Evolutionary conservation across 2,329 filamentous ascomycete species (phyloP).

Genomic region (Didymellaceae sp.): DNA sequence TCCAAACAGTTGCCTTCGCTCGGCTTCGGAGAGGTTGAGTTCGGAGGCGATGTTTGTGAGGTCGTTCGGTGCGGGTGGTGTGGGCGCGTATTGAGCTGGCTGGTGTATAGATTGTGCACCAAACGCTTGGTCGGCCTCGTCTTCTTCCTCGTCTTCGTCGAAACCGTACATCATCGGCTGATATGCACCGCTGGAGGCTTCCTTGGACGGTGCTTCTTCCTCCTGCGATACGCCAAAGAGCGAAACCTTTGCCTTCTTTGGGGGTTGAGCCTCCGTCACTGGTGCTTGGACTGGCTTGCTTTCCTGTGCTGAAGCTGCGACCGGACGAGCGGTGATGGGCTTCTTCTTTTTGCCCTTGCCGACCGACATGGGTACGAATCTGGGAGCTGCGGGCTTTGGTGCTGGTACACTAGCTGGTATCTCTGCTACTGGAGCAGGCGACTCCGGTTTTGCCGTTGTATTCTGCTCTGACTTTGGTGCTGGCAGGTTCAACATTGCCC

Average conservation of each 20-base stretch:
- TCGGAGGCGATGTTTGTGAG: conserved; percentile 76
- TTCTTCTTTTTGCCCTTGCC: conserved; percentile 68
- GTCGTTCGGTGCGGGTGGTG: conserved; percentile 54
- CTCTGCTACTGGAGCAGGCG: conserved; percentile 40
- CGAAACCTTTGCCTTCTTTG: conserved; percentile 66
- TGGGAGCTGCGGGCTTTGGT: conserved; percentile 76
- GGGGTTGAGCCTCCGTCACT: conserved; percentile 29
- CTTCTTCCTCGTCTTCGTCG: conserved; percentile 26
- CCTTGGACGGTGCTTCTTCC: conserved; percentile 38
- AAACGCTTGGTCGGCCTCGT: conserved; percentile 17
- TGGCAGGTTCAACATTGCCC: conserved; percentile 45
- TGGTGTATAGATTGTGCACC: conserved; percentile 11
- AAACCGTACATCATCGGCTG: conserved; percentile 48
- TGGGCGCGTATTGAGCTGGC: conserved; percentile 14
- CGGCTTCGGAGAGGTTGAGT: conserved; percentile 77
- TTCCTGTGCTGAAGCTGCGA: conserved; percentile 1
- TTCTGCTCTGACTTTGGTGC: conserved; percentile 33
- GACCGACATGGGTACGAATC: conserved; percentile 88
- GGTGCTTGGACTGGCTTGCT: conserved; percentile 10
- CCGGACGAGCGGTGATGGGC: conserved; percentile 19
- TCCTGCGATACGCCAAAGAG: conserved; percentile 69
- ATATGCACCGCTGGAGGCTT: conserved; percentile 39
- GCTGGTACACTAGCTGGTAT: conserved; percentile 62
- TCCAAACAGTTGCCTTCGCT: conserved; percentile 85
- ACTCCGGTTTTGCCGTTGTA: conserved; percentile 36